Conservation (phyloP, 306 rosid genomes). For the Mucuna pruriens region DNA sequence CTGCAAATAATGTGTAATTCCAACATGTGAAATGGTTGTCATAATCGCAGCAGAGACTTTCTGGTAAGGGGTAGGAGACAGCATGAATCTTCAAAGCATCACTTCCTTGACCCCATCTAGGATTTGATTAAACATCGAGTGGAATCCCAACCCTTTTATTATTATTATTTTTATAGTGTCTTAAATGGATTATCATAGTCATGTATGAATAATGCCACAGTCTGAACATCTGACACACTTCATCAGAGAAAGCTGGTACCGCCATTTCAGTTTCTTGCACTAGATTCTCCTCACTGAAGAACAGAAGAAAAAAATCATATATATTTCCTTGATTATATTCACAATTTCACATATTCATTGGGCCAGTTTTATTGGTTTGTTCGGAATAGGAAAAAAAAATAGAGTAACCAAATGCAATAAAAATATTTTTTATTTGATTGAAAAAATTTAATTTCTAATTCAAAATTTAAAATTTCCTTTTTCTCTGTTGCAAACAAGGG, state of each 20-base stretch:
- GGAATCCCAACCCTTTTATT: constrained; percentile 34
- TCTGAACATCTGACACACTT: constrained; percentile 43
- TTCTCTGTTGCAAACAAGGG: too few species aligned
- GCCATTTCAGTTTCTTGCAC: constrained; percentile 37
- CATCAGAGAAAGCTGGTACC: constrained; percentile 45
- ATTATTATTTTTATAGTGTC: constrained; percentile 6
- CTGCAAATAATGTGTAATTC: constrained; percentile 33
- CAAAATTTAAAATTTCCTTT: too few species aligned
- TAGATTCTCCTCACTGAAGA: constrained; percentile 35
- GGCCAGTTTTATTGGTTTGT: too few species aligned
- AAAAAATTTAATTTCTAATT: too few species aligned
- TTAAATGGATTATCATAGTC: constrained; percentile 56
- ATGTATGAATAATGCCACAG: constrained; percentile 51
- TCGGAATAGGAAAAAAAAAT: too few species aligned
- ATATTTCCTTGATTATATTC: constrained; percentile 4
- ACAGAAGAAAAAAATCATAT: neutral
- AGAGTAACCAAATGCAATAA: too few species aligned
- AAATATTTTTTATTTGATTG: too few species aligned
- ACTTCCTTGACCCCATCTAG: constrained; percentile 58
- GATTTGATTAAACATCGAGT: constrained; percentile 53
- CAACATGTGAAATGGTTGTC: constrained; percentile 64
- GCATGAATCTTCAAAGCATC: constrained; percentile 76
- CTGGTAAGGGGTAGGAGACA: constrained; percentile 64
- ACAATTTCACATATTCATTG: neutral
- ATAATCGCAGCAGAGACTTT: constrained; percentile 63